Evolutionary conservation across 257 asterid species (phyloP).

Genomic region (Capsicum chinense): DNA sequence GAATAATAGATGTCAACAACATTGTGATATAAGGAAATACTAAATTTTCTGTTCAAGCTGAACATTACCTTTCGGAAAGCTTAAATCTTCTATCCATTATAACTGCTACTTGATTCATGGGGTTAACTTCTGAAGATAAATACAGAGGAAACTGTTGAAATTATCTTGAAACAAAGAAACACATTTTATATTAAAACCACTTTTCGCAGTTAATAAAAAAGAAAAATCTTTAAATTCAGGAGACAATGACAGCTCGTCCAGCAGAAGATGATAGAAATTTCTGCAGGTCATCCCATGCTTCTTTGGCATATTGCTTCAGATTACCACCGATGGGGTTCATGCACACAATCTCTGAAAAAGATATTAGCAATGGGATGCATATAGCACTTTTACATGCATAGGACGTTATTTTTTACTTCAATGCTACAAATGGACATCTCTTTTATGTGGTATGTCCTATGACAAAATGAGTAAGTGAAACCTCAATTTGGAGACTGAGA

Average conservation of each 20-base stretch:
- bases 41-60: not conserved
- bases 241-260: no score
- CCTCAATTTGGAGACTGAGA: not conserved
- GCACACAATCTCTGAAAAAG: not conserved
- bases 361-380: conserved; percentile 22
- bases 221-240: no score
- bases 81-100: conserved; percentile 82
- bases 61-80: conserved; percentile 79
- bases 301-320: no score
- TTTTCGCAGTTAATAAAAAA: not conserved
- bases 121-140: conserved; percentile 61
- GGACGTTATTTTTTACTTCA: not conserved
- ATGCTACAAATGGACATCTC: not conserved
- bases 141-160: not conserved
- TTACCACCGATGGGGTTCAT: no score
- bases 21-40: no score
- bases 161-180: not conserved
- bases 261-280: no score
- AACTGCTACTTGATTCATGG: conserved; percentile 82
- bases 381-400: not conserved
- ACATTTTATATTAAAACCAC: not conserved
- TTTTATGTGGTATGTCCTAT: conserved; percentile 17
- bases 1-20: no score
- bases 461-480: not conserved
- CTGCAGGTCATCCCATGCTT: no score